A percentile compares a stretch with the other conserved stretches of the same genome.
phyloP scores from a whole-genome alignment of 2,329 filamentous ascomycete genomes.

The Emmonsia crescens region DNA sequence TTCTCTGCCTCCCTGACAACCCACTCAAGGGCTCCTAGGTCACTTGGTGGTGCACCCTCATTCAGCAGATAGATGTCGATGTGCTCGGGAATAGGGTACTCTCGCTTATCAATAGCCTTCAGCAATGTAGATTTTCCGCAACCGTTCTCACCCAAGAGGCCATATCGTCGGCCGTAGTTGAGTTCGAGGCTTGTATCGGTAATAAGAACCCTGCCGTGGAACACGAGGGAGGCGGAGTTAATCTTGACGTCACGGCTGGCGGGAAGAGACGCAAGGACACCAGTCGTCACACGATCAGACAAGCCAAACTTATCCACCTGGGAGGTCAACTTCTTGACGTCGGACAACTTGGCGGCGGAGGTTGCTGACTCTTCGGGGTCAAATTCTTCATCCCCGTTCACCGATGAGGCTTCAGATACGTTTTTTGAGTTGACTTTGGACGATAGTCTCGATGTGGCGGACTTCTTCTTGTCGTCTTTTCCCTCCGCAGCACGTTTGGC shows the following conservation, averaged over 20 bases:
- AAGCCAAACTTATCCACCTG: conserved; percentile 96
- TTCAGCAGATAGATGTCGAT: conserved; percentile 98
- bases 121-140: conserved; percentile 98
- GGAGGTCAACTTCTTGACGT: conserved; percentile 74
- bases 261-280: conserved; percentile 77
- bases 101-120: conserved; percentile 85
- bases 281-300: conserved; percentile 95
- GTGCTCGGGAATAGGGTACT: conserved; percentile 91
- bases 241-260: conserved; percentile 95
- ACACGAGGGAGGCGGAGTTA: conserved; percentile 82
- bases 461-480: conserved; percentile 66
- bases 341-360: conserved; percentile 60
- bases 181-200: conserved; percentile 89
- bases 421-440: conserved; percentile 57
- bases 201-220: conserved; percentile 95
- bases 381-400: conserved; percentile 62
- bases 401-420: conserved; percentile 53
- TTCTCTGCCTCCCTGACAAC: conserved; percentile 89
- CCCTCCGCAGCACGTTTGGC: conserved; percentile 58
- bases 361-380: conserved; percentile 61
- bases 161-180: conserved; percentile 85
- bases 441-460: conserved; percentile 57
- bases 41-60: conserved; percentile 82
- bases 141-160: conserved; percentile 94
- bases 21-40: conserved; percentile 90